Conservation (phyloP, 208 protist species). For the Naegleria gruberi region DNA sequence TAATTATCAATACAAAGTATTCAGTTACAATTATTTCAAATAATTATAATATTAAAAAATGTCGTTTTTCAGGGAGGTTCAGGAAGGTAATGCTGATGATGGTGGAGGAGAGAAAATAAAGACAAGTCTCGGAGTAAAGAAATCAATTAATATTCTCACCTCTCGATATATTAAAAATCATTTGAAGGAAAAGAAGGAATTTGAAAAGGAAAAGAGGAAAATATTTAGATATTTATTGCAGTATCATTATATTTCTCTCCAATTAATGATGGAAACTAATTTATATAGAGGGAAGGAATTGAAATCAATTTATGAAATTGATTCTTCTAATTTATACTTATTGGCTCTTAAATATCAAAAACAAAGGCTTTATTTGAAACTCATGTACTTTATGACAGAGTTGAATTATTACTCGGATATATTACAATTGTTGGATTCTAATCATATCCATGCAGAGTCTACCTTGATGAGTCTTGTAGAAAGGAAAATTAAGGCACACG, state of each 20-base stretch:
- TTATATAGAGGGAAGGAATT: not conserved
- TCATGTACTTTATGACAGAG: not conserved
- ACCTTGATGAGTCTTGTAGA: not conserved
- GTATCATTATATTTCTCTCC: not conserved
- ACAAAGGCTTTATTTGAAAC: not conserved
- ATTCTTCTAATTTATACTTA: not conserved
- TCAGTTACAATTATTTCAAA: no score
- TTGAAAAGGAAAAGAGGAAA: not conserved
- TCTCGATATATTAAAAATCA: not conserved
- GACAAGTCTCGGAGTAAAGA: no score
- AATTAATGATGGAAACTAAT: not conserved
- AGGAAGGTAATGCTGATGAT: no score
- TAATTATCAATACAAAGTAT: no score
- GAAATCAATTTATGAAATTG: not conserved
- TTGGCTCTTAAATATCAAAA: not conserved
- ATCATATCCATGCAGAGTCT: not conserved
- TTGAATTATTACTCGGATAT: not conserved
- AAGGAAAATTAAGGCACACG: not conserved
- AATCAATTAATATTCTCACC: no score
- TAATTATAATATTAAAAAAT: no score
- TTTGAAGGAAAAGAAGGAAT: not conserved
- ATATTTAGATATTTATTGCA: not conserved
- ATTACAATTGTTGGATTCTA: not conserved
- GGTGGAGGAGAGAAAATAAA: no score
- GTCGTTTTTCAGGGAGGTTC: no score